A percentile compares a stretch with the other conserved stretches of the same genome.
Evolutionary conservation across 1,284 basidiomycete genomes (phyloP).

Genomic region (Ustilago esculenta): DNA sequence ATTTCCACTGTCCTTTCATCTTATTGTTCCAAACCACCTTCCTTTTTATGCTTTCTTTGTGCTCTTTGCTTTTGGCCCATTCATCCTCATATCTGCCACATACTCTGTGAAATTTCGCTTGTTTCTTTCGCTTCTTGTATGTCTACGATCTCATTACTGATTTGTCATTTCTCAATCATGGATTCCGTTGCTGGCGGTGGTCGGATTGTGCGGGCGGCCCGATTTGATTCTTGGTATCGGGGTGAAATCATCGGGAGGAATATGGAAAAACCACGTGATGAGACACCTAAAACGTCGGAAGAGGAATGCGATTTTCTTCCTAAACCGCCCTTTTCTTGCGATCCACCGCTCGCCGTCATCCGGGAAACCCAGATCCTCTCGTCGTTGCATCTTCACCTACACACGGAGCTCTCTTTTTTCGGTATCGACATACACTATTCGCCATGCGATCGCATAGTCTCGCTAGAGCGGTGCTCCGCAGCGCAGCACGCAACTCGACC

Average conservation of each 20-base stretch:
- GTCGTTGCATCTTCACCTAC: too few relatives aligned
- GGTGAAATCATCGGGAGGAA: slow-evolving; percentile 10
- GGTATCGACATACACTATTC: background rate
- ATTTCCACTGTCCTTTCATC: slow-evolving; percentile 5
- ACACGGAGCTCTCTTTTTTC: too few relatives aligned
- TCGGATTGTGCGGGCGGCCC: too few relatives aligned
- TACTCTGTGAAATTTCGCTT: too few relatives aligned
- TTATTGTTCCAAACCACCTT: background rate
- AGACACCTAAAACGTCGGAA: slow-evolving; percentile 16
- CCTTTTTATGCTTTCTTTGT: too few relatives aligned
- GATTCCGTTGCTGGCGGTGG: too few relatives aligned
- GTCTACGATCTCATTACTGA: too few relatives aligned
- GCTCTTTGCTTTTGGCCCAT: background rate
- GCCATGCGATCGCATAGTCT: slow-evolving; percentile 39
- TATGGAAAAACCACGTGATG: slow-evolving; percentile 24
- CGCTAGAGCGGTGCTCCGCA: slow-evolving; percentile 22
- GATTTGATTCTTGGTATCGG: too few relatives aligned
- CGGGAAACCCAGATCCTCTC: too few relatives aligned
- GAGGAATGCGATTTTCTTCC: slow-evolving; percentile 11
- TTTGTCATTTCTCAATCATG: slow-evolving; percentile 6
- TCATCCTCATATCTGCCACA: background rate
- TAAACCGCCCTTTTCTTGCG: slow-evolving; percentile 1
- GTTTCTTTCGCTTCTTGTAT: background rate
- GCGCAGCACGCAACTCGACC: slow-evolving; percentile 3
- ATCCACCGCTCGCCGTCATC: background rate